Evolutionary conservation across 768 basidiomycete genomes (phyloP).

Genomic region (Tricholoma bakamatsutake): DNA sequence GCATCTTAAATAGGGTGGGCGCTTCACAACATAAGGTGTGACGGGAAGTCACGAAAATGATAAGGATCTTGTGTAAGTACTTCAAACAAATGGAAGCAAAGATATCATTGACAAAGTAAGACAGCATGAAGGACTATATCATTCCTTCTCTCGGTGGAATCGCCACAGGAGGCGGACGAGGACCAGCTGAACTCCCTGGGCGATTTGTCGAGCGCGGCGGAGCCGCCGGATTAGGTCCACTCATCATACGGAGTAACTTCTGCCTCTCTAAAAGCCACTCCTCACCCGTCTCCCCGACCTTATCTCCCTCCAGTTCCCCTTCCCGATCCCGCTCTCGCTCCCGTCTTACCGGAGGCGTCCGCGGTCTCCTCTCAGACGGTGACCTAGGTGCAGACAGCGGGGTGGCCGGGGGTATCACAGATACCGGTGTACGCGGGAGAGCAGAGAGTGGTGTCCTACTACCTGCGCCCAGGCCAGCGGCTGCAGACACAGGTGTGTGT

Average conservation of each 20-base stretch:
- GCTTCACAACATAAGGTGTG: too few species aligned
- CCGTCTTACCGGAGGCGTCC: slow-evolving; percentile 26
- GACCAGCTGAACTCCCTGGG: slow-evolving; percentile 47
- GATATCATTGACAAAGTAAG: background rate
- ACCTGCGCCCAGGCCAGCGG: slow-evolving; percentile 5
- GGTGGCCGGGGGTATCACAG: slow-evolving; percentile 14
- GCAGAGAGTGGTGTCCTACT: background rate
- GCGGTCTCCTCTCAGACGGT: slow-evolving; percentile 26
- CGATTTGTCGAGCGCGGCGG: slow-evolving; percentile 65
- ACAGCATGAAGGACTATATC: background rate
- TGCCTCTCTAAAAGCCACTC: slow-evolving; percentile 8
- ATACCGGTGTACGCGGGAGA: background rate
- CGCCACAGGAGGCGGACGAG: slow-evolving; percentile 41
- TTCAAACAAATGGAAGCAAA: too few species aligned
- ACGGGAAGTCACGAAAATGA: too few species aligned
- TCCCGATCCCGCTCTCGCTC: slow-evolving; percentile 9
- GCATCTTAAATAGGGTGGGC: too few species aligned
- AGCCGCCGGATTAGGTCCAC: slow-evolving; percentile 42
- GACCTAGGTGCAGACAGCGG: slow-evolving; percentile 15
- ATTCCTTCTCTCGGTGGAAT: slow-evolving; percentile 38
- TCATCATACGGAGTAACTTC: slow-evolving; percentile 25
- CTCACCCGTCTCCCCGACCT: background rate
- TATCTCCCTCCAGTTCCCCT: slow-evolving; percentile 14
- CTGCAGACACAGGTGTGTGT: slow-evolving; percentile 7
- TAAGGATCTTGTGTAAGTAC: too few species aligned